Evolutionary conservation across 1,139 yeast genomes (phyloP).

Genomic region (Scheffersomyces insectosa): DNA sequence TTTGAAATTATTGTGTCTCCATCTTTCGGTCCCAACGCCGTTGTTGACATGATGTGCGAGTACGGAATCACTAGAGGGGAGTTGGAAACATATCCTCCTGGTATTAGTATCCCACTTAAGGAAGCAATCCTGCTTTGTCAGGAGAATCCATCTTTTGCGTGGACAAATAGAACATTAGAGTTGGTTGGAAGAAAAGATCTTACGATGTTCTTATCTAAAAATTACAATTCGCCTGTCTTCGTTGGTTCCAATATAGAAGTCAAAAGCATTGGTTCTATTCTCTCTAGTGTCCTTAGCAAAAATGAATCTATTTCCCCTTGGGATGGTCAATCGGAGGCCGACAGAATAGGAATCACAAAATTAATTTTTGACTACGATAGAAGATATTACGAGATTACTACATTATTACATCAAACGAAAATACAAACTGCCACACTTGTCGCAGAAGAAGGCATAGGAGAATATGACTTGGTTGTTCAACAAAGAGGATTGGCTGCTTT

Average conservation of each 20-base stretch:
- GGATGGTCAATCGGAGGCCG: conserved; percentile 71
- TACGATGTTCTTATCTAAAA: conserved; percentile 27
- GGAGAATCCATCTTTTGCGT: conserved; percentile 51
- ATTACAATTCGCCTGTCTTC: conserved; percentile 9
- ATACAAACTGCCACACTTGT: conserved; percentile 54
- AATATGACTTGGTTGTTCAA: conserved; percentile 54
- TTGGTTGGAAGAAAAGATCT: conserved; percentile 72
- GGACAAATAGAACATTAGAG: conserved; percentile 52
- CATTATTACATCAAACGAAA: conserved; percentile 68
- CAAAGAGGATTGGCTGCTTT: conserved; percentile 68
- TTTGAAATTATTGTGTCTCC: conserved; percentile 65
- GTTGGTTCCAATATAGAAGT: conserved; percentile 15
- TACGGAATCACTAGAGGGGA: conserved; percentile 51
- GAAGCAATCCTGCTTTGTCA: conserved; percentile 62
- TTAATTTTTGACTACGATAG: conserved; percentile 77
- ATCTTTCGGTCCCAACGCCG: conserved; percentile 49
- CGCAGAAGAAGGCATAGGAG: conserved; percentile 42
- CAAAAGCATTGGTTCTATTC: conserved; percentile 50
- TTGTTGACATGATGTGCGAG: conserved; percentile 61
- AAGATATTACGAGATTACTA: conserved; percentile 75
- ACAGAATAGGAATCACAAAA: conserved; percentile 63
- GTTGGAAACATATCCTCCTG: conserved; percentile 73
- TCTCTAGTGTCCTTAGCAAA: conserved; percentile 46
- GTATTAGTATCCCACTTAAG: conserved; percentile 65
- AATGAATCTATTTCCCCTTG: conserved; percentile 53